Conservation (phyloP, 2,329 filamentous ascomycete species). For the Microcyclospora pomicola region DNA sequence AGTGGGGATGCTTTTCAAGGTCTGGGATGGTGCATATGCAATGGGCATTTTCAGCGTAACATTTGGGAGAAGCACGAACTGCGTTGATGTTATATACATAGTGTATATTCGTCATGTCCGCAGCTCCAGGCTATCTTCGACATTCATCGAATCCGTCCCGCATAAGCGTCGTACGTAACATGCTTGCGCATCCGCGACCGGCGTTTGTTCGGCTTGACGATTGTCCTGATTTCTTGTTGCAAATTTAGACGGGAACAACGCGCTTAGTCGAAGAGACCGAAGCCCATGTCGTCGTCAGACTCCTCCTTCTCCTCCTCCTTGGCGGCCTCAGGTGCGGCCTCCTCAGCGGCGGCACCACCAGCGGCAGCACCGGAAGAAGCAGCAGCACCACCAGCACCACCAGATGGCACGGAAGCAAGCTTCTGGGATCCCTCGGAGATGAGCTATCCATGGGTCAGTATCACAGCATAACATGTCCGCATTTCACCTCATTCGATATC, state of each 20-base stretch:
- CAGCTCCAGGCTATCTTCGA: too few species aligned
- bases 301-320: slow-evolving; percentile 69
- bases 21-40: too few species aligned
- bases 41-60: too few species aligned
- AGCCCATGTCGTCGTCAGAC: slow-evolving; percentile 67
- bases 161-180: too few species aligned
- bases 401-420: slow-evolving; percentile 94
- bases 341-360: slow-evolving; percentile 53
- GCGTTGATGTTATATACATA: too few species aligned
- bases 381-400: slow-evolving; percentile 63
- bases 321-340: slow-evolving; percentile 38
- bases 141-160: too few species aligned
- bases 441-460: slow-evolving; percentile 44
- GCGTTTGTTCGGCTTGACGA: too few species aligned
- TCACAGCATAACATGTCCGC: not conserved
- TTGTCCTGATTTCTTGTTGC: too few species aligned
- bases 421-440: slow-evolving; percentile 81
- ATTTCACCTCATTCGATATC: not conserved
- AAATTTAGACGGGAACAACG: slow-evolving; percentile 8
- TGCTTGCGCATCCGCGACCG: too few species aligned
- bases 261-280: slow-evolving; percentile 53
- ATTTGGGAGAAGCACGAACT: too few species aligned
- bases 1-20: too few species aligned
- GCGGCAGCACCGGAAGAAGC: slow-evolving; percentile 57
- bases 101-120: too few species aligned